These are phyloP conservation scores for Royoungia palumana DNA, from an alignment of 768 basidiomycete genomes.

Conservation along the genomic window DNA sequence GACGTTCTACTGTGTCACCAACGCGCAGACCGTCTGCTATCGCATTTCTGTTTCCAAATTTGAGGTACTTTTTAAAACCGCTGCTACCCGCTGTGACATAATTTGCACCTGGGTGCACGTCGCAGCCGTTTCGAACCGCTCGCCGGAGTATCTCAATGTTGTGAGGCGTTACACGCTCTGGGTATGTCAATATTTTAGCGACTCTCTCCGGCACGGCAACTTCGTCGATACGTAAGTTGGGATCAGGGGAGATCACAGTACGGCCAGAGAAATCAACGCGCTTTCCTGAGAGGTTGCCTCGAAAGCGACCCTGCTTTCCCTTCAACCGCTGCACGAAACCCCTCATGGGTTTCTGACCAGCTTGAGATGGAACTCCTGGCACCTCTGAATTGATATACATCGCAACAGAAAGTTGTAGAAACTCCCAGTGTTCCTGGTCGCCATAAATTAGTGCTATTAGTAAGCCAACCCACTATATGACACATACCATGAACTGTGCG, in stretches of 20 bases:
- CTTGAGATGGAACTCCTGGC: constrained; percentile 85
- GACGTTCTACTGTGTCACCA: constrained; percentile 93
- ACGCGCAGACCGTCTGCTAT: constrained; percentile 80
- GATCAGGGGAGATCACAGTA: constrained; percentile 98
- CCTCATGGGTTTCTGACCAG: constrained; percentile 90
- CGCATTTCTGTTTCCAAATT: constrained; percentile 76
- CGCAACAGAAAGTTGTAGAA: constrained; percentile 89
- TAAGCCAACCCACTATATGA: background rate
- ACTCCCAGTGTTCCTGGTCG: constrained; percentile 94
- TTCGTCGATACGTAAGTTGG: constrained; percentile 98
- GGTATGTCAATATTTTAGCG: constrained; percentile 92
- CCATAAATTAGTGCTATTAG: constrained; percentile 2
- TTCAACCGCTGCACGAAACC: constrained; percentile 98
- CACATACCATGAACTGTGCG: constrained; percentile 77
- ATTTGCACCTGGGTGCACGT: constrained; percentile 93
- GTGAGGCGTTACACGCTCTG: constrained; percentile 89
- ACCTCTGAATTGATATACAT: constrained; percentile 98
- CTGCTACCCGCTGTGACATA: constrained; percentile 81
- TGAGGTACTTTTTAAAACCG: constrained; percentile 81
- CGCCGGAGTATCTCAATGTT: constrained; percentile 76
- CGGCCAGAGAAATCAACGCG: constrained; percentile 98
- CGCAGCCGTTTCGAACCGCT: constrained; percentile 85
- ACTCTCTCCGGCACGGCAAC: constrained; percentile 96
- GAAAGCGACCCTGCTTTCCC: constrained; percentile 98
- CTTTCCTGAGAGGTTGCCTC: constrained; percentile 97